Base-by-base conservation (phyloP, 768 basidiomycete species). In the Serendipita indica region DNA sequence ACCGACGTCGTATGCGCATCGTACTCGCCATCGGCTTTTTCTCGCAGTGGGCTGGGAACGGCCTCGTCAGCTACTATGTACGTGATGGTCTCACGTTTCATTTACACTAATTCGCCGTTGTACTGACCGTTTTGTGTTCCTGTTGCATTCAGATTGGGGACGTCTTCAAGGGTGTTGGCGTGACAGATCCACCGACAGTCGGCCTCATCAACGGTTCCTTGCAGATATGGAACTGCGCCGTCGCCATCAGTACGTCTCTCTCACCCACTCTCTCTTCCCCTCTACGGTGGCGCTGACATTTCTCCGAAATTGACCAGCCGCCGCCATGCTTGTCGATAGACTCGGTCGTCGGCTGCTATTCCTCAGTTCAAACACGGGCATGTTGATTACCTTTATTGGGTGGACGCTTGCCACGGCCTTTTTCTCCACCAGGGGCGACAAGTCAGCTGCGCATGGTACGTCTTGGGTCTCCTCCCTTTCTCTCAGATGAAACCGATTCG, bases 341-440 rank as follows among this genome's bases (percentile, higher is more conserved):
- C 69, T 82, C 37, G 87, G 87, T 35, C 78, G 86, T 60, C 72
- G 86, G 64, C 75, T 76, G 2, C 74, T 88, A 16, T 87, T 86
- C 69, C 72, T 86, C 34, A 68, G 74, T 33, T 85, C 83, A 0
- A 85, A 79, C 62, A 62, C 74, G 12, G 84, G 80, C 58, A 78
- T 78, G 76, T 70, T 83, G 43, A 33, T 56, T 34, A 78, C 75
- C 27, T 83, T 83, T 67, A 71, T 69, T 25, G 67, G 72, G 32
- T 85, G 82, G 82, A 79, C 82, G 10, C 63, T 75, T 13, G 71
- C 72, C 14, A 72, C 72, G 57, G 75, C 72, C 59, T 68, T 76
- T 33, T 72, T 69, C 63, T 62, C 69, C 33, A 66, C 69, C 12
- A 37, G 65, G 12, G 57, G 62, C 14, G 65, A 67, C 18, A 52